A percentile compares a stretch with the other conserved stretches of the same genome.
Evolutionary conservation across 1,284 basidiomycete genomes (phyloP).

Genomic region (Tylopilus orsonianus): DNA sequence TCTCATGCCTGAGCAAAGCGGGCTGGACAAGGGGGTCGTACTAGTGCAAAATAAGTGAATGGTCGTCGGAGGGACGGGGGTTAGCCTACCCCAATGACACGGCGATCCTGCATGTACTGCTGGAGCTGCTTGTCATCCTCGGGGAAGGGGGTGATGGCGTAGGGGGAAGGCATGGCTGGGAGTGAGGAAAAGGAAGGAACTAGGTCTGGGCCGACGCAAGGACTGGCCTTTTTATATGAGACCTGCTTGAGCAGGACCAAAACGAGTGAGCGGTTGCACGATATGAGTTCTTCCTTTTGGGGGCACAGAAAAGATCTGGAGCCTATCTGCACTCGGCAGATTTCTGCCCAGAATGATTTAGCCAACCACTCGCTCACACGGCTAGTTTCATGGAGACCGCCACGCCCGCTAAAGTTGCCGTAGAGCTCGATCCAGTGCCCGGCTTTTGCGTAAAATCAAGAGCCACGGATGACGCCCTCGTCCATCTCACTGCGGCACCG

Average conservation of each 20-base stretch:
- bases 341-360: neutral
- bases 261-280: neutral
- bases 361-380: neutral
- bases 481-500: constrained; percentile 17
- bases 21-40: constrained; percentile 95
- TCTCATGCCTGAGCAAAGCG: constrained; percentile 83
- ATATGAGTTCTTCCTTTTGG: neutral
- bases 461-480: constrained; percentile 14
- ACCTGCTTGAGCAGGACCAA: neutral
- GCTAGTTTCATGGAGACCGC: constrained; percentile 25
- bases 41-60: constrained; percentile 38
- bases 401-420: constrained; percentile 14
- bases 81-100: constrained; percentile 69
- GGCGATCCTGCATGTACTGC: constrained; percentile 72
- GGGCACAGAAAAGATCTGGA: too few relatives aligned
- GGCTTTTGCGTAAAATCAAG: constrained; percentile 35
- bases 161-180: constrained; percentile 13
- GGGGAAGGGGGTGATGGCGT: constrained; percentile 59
- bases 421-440: constrained; percentile 29
- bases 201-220: constrained; percentile 3
- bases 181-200: constrained; percentile 1
- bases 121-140: constrained; percentile 60
- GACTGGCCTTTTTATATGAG: constrained; percentile 25
- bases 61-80: neutral
- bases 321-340: too few relatives aligned